phyloP scores from a whole-genome alignment of 148 eudicot species.

The Suaeda aralocaspica region DNA sequence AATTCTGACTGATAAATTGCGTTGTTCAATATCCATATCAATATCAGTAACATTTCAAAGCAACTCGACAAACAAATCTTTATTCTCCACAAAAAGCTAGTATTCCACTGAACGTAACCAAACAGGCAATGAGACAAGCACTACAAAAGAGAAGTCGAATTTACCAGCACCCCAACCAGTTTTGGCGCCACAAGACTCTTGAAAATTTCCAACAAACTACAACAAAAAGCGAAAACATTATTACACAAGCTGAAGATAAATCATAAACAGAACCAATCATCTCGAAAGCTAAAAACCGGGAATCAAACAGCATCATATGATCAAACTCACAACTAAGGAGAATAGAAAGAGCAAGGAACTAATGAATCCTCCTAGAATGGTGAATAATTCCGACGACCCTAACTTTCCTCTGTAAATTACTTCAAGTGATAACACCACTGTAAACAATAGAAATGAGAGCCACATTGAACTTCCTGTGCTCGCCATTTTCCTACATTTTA shows the following conservation, averaged over 20 bases:
- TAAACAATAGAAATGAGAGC: constrained; percentile 57
- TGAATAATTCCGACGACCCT: constrained; percentile 77
- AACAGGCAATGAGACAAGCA: no score
- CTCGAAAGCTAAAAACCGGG: not conserved
- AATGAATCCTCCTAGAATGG: constrained; percentile 86
- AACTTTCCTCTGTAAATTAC: constrained; percentile 72
- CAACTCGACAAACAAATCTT: not conserved
- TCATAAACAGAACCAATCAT: not conserved
- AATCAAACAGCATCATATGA: not conserved
- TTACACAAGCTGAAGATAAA: not conserved
- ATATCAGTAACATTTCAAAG: not conserved
- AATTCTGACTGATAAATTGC: not conserved
- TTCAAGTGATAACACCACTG: constrained; percentile 70
- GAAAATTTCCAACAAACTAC: constrained; percentile 84
- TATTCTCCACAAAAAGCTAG: not conserved
- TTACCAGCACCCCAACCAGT: constrained; percentile 96
- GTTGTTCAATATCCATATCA: not conserved
- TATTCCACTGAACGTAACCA: not conserved
- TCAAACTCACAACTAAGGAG: constrained; percentile 55
- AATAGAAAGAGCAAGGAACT: constrained; percentile 66
- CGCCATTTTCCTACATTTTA: constrained; percentile 45
- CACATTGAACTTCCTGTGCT: constrained; percentile 77
- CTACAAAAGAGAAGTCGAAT: constrained; percentile 9
- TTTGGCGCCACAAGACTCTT: constrained; percentile 65
- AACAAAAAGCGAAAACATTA: constrained; percentile 9